phyloP scores from a whole-genome alignment of 2,329 filamentous ascomycete species.

The Botrytis porri region DNA sequence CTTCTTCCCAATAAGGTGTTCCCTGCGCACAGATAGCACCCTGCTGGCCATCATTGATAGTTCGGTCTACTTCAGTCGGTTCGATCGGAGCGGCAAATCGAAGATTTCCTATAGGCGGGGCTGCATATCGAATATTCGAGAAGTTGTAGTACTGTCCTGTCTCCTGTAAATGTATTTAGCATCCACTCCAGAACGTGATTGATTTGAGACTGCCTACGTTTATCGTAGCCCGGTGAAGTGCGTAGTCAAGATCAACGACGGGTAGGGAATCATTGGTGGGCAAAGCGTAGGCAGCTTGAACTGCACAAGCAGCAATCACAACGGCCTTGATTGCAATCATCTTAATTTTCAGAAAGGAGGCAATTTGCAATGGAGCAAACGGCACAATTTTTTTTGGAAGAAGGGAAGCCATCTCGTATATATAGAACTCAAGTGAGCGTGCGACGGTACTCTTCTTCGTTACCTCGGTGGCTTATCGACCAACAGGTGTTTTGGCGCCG shows the following conservation, averaged over 20 bases:
- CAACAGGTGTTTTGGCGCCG: background rate
- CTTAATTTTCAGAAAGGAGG: constrained; percentile 3
- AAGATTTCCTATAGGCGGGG: constrained; percentile 43
- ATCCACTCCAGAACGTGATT: background rate
- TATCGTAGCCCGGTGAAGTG: constrained; percentile 34
- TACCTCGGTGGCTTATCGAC: background rate
- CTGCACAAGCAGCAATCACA: constrained; percentile 1
- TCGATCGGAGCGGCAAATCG: constrained; percentile 45
- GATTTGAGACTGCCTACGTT: constrained; percentile 29
- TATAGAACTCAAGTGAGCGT: background rate
- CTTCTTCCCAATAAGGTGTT: constrained; percentile 23
- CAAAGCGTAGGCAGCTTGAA: constrained; percentile 6
- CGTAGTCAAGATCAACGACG: constrained; percentile 36
- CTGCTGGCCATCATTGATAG: constrained; percentile 33
- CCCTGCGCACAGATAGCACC: constrained; percentile 29
- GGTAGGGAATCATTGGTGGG: constrained; percentile 24
- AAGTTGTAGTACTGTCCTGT: constrained; percentile 41
- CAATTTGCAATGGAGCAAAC: background rate
- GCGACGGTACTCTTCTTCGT: background rate
- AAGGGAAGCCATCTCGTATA: constrained; percentile 1
- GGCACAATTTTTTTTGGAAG: too few species aligned
- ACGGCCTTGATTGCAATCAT: constrained; percentile 11
- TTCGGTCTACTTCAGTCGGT: constrained; percentile 36
- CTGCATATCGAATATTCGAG: constrained; percentile 46
- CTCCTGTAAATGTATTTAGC: constrained; percentile 28